Evolutionary conservation across 116 monocot species (phyloP), one percentile per base, ranked within the genome.

Genomic region (Trichopus zeylanicus): DNA sequence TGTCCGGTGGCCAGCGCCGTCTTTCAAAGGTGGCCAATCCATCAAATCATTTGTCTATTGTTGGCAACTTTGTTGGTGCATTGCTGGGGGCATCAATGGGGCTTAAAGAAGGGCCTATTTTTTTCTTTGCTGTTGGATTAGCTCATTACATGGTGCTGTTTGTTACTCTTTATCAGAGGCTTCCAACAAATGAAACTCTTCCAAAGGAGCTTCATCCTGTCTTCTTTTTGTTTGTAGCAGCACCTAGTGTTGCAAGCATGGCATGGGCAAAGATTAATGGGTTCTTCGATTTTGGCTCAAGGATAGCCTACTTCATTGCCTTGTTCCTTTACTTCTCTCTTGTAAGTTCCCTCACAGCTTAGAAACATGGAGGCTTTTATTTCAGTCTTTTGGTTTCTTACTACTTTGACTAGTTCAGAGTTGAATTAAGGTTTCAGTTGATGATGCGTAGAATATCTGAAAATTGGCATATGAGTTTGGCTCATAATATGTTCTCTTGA

Each of bases 11-110:
- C 3, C 56, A 68, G 46, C 62, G 78, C 31, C 57, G 78, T 53
- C 78, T 78, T 27, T 78, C 78, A 18, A 78, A 58, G 35, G 78
- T 78, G 46, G 78, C 78, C 26, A 78, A 72, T 35, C 78, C 78
- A 0, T 68, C 78, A 0, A 78, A 72, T 47, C 78, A 78, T 56
- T 13, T 78, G 2, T 54, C 78, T 0, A 61, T 78, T 4, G 73
- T 78, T 0, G 78, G 78, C 1, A 78, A 78, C 26, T 78, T 78
- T 35, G 64, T 78, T 0, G 78, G 78, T 6, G 78, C 73, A 20
- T 49, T 78, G 35, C 48, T 73, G 6, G 78, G 78, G 0, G 68
- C 78, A 24, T 33, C 62, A 2, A 65, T 78, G 73, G 78, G 68
- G 2, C 69, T 78, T 28, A 73, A 47, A 32, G 78, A 78, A 65